Evolutionary conservation across 768 basidiomycete genomes (phyloP), one percentile per base, ranked within the genome.

Genomic region (Boletus vinaceobasis): DNA sequence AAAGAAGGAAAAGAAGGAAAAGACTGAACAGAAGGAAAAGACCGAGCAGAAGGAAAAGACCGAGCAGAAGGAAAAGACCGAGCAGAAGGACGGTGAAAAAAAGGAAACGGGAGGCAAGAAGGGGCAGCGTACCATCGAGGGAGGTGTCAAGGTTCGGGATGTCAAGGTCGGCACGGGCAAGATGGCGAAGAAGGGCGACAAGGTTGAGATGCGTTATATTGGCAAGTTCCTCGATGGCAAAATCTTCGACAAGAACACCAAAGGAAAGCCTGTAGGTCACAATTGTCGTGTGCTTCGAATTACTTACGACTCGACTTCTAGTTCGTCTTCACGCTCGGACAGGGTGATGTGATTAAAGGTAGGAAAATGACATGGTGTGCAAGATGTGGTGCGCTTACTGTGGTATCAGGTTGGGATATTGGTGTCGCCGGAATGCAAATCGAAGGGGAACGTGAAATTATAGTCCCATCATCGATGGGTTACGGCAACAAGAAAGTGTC

Each of bases 311-410:
- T 43, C 7, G 21, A 21, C 38, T 23, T 55, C 53, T 61, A 91
- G 82, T 88, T 93, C 72, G 72, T 74, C 40, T 94, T 94, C 80
- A 79, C 73, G 31, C 79, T 98, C 23, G 96, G 95, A 36, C 76
- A 81, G 55, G 92, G 91, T 26, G 88, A 96, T 68, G 96, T 98
- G 49, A 97, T 98, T 73, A 92, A 93, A 77, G 90, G 87, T 85
- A 53, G 43, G 74, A 32, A 42, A 38, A 44, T 40, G 19, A 19
- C 6, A 13, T 58, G 31, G 31, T 23, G 15, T 27, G 15, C 52
- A 32, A 43, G 7, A 19, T 19, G 5, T 33, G 17, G 37, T 55
- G 19, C 10, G 38, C 50, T 65, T 13, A 59, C 46, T 37, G 15
- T 49, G 11, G 43, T 17, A 29, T 26, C 53, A 88, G 85, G 89